Evolutionary conservation across 306 rosid species (phyloP), one percentile per base, ranked within the genome.

Genomic region (Vigna mungo): DNA sequence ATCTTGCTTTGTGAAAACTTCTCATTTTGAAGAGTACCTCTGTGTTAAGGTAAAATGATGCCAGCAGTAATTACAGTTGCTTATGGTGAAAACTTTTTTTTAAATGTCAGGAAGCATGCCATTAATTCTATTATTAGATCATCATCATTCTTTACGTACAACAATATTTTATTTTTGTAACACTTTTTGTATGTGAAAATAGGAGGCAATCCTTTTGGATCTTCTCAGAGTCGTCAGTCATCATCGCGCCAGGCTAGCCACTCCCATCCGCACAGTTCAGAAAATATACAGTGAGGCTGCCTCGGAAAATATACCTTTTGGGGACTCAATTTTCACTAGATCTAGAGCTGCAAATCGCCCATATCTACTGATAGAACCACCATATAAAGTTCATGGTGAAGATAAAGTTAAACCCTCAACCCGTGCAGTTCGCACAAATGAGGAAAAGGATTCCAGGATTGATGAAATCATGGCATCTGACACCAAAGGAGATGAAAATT

Each of bases 181-280:
- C 25, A 46, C 71, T 10, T 70, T 36, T 78, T 75, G 60, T 21
- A 36, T 82, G 81, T 51, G 74, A 81, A 74, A 80, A 89, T 89
- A 96, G 99, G 99, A 96, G 86, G 97, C 96, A 44, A 87, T 91
- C 70, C 90, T 95, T 81, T 70, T 89, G 90, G 99, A 96, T 88
- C 98, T 96, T 82, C 94, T 96, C 72, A 87, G 93, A 88, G 99
- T 96, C 56, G 85, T 96, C 71, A 89, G 98, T 82, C 94, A 96
- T 84, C 99, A 96, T 72, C 90, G 85, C 74, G 99, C 94, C 53
- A 89, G 98, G 78, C 89, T 96, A 23, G 99, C 99, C 67, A 96
- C 99, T 44, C 97, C 98, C 63, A 90, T 96, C 80, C 97, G 99
- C 86, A 96, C 99, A 21, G 90, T 96, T 72, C 99, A 92, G 89